phyloP scores from a whole-genome alignment of 345 rosid species.

The Nephelium lappaceum region DNA sequence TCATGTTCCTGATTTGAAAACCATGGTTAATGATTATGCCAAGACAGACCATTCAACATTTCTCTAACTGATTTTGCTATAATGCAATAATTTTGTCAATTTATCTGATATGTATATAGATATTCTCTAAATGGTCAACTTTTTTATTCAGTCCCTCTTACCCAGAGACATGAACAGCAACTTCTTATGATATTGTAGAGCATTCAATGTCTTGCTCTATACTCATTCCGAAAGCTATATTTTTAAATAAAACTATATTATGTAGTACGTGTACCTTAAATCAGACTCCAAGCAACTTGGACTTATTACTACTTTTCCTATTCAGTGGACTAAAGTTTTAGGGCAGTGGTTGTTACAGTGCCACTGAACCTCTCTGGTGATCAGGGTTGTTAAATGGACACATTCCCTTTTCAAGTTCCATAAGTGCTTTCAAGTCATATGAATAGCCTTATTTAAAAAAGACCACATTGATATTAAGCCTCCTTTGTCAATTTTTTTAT shows the following conservation, averaged over 20 bases:
- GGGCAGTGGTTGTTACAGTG: not conserved
- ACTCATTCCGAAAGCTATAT: not conserved
- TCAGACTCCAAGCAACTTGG: slow-evolving; percentile 9
- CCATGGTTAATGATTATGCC: slow-evolving; percentile 5
- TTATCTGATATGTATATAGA: not conserved
- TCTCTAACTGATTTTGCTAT: not conserved
- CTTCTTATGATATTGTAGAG: slow-evolving; percentile 3
- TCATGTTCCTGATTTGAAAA: slow-evolving; percentile 2
- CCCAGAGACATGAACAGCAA: not conserved
- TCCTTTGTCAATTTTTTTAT: not conserved
- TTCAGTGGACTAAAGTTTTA: not conserved
- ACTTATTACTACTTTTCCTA: not conserved
- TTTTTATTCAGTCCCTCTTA: not conserved
- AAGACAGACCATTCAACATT: slow-evolving; percentile 1
- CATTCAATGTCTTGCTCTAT: not conserved
- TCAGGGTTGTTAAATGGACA: not conserved
- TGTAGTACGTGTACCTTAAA: not conserved
- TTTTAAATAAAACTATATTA: not conserved
- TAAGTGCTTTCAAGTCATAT: not conserved
- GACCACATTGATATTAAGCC: not conserved
- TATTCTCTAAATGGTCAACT: not conserved
- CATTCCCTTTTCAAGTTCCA: not conserved
- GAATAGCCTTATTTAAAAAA: not conserved
- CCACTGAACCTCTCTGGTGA: not conserved
- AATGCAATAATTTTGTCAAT: not conserved